A percentile compares a stretch with the other conserved stretches of the same genome.
Evolutionary conservation across 306 rosid genomes (phyloP).

Genomic region (Vicia villosa): DNA sequence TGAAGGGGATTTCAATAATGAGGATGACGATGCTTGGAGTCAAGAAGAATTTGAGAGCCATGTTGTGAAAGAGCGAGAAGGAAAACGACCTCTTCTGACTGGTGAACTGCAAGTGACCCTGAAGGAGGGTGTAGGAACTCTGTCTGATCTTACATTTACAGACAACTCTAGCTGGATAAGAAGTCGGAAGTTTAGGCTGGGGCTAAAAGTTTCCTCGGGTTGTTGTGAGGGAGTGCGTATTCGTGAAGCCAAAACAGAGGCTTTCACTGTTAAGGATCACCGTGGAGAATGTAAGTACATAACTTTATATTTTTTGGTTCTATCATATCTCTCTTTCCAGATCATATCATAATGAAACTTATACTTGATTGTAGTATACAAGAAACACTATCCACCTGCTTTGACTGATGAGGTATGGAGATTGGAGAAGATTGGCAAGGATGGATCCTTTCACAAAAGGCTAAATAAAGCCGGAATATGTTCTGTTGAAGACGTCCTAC

Average conservation of each 20-base stretch:
- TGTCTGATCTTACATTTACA: conserved; percentile 79
- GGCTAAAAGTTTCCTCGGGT: conserved; percentile 67
- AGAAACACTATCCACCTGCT: conserved; percentile 86
- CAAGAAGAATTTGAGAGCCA: conserved; percentile 80
- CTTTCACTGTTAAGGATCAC: conserved; percentile 87
- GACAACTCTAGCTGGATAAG: conserved; percentile 96
- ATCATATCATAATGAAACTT: conserved; percentile 24
- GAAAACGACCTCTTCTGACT: conserved; percentile 76
- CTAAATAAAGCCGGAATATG: conserved; percentile 62
- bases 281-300: conserved; percentile 81
- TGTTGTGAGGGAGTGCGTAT: conserved; percentile 61
- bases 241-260: conserved; percentile 90
- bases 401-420: conserved; percentile 85
- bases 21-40: conserved; percentile 74
- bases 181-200: conserved; percentile 88
- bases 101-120: conserved; percentile 77
- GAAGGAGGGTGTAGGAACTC: conserved; percentile 82
- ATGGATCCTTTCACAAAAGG: conserved; percentile 92
- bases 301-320: conserved; percentile 13
- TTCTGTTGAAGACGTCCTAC: conserved; percentile 77
- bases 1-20: conserved; percentile 87
- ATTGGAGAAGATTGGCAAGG: conserved; percentile 90
- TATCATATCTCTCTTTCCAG: conserved; percentile 8
- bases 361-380: conserved; percentile 59
- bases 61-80: conserved; percentile 84